Evolutionary conservation across 257 asterid genomes (phyloP), one percentile per base, ranked within the genome.

Genomic region (Nicotiana obtusifolia): DNA sequence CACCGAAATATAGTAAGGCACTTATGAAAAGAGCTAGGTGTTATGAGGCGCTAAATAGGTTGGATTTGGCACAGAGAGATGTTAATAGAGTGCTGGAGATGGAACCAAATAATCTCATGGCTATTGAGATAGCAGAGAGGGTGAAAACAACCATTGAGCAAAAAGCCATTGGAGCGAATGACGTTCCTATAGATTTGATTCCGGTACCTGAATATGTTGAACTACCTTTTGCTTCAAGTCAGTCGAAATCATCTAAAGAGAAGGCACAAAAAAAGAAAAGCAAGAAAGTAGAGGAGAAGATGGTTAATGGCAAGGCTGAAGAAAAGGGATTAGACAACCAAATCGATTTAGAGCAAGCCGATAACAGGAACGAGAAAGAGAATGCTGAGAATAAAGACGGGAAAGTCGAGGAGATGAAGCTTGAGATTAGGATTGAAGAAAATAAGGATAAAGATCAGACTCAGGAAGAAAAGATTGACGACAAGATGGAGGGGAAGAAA

Each of bases 21-120:
- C 89, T 94, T 47, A 80, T 94, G 93, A 94, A 94, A 92, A 89
- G 97, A 86, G 90, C 97, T 65, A 84, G 97, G 89, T 94, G 98
- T 88, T 94, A 94, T 80, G 98, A 94, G 90, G 95, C 97, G 10
- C 76, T 94, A 87, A 86, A 91, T 85, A 87, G 86, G 92, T 86
- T 92, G 52, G 92, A 91, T 84, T 89, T 94, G 89, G 93, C 97
- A 0, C 84, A 86, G 31, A 89, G 93, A 83, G 98, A 94, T 84
- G 95, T 92, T 80, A 89, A 78, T 24, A 85, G 85, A 0, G 97
- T 92, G 16, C 84, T 94, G 78, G 87, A 84, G 80, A 89, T 84
- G 92, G 97, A 94, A 82, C 97, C 91, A 1, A 89, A 89, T 84
- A 94, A 94, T 87, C 83, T 94, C 81, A 90, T 92, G 98, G 97